phyloP scores from a whole-genome alignment of 169 alveolate genomes.

The Ichthyophthirius multifiliis region DNA sequence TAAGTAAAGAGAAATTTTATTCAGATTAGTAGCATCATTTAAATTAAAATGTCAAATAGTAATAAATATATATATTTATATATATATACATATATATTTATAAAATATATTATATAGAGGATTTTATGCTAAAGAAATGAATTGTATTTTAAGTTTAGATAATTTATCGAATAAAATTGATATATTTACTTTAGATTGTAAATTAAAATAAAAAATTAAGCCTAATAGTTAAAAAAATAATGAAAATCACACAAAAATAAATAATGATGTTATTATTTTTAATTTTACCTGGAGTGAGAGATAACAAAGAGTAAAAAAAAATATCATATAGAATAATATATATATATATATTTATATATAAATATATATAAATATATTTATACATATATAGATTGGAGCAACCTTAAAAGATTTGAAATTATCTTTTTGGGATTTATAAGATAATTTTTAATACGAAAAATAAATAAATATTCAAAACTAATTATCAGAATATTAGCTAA shows the following conservation, averaged over 20 bases:
- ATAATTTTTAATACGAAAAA: background rate
- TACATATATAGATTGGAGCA: slow-evolving; percentile 39
- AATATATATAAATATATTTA: too few species aligned
- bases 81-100: background rate
- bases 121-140: background rate
- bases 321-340: too few species aligned
- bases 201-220: background rate
- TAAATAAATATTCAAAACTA: background rate
- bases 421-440: slow-evolving; percentile 21
- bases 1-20: background rate
- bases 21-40: slow-evolving; percentile 4
- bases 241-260: background rate
- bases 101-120: background rate
- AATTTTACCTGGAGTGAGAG: slow-evolving; percentile 2
- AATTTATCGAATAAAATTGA: background rate
- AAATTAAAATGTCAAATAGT: background rate
- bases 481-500: slow-evolving; percentile 10
- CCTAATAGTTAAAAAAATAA: background rate
- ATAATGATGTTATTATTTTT: background rate
- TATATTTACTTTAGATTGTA: background rate
- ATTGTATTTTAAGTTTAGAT: background rate
- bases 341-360: too few species aligned
- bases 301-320: background rate
- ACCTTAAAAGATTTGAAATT: slow-evolving; percentile 16
- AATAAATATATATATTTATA: background rate